Evolutionary conservation across 495 filamentous ascomycete genomes (phyloP), one percentile per base, ranked within the genome.

Genomic region (Tuber magnatum): DNA sequence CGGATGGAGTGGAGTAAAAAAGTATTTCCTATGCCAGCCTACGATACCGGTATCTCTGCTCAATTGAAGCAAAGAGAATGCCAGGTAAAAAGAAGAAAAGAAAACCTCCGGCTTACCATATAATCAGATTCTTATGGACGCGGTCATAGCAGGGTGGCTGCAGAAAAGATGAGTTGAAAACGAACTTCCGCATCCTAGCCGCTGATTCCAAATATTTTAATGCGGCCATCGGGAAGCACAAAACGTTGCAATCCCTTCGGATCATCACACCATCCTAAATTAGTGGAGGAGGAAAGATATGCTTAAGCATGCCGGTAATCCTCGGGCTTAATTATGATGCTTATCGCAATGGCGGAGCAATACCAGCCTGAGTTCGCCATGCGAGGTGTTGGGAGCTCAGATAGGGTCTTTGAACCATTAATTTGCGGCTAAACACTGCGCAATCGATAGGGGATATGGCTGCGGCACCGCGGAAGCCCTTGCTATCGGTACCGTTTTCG

Each of bases 321-420:
- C 12, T 71, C 69, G 69, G 39, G 39, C 69, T 40, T 71, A 71
- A 71, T 41, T 71, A 41, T 40, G 42, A 71, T 71, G 28, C 56
- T 65, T 65, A 65, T 65, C 56, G 56, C 56, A 35, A 65, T 65
- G 56, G 56, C 28, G 56, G 56, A 65, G 56, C 32, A 14, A 32
- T 14, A 24, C 48, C 51, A 61, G 51, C 51, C 51, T n/a, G 51
- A 61, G n/a, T 10, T 65, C 28, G 14, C 56, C 56, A 65, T 65
- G 56, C 56, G 56, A 35, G 56, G 56, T 6, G 35, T 65, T 65
- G 56, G 56, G 16, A 32, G 32, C 28, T 32, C 5, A 65, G 56
- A 65, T 65, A 65, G 56, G 28, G 56, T 18, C 56, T 18, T 65
- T 65, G 56, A 65, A 65, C 12, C 3, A 65, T 35, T 65, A 65